Conservation (phyloP, 768 basidiomycete species). For the Lyophyllum atratum region DNA sequence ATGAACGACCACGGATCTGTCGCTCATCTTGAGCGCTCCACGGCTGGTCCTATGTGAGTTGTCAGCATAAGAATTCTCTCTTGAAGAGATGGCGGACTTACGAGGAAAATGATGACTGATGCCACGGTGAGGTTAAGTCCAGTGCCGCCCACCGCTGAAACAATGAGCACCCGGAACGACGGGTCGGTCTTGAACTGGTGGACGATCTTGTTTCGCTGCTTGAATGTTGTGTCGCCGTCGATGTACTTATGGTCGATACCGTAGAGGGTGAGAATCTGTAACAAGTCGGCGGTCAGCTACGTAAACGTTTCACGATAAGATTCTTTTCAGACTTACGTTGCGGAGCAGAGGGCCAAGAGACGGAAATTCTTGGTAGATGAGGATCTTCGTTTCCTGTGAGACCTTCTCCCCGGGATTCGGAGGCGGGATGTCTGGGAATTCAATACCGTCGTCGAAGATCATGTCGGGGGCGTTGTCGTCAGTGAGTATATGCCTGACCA, state of each 20-base stretch:
- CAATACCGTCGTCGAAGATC: background rate
- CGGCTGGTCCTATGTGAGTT: conserved; percentile 12
- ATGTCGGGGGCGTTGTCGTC: background rate
- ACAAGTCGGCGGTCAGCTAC: background rate
- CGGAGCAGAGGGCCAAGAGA: background rate
- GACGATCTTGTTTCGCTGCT: conserved; percentile 10
- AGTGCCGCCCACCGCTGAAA: conserved; percentile 23
- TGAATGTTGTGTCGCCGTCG: conserved; percentile 12
- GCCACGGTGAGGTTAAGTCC: conserved; percentile 24
- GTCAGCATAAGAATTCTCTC: background rate
- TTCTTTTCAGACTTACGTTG: background rate
- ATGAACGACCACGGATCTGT: conserved; percentile 11
- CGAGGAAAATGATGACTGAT: conserved; percentile 19
- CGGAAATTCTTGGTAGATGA: background rate
- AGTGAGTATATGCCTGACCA: background rate
- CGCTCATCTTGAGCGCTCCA: conserved; percentile 18
- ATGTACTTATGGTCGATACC: conserved; percentile 8
- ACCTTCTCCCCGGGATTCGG: background rate
- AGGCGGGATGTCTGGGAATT: background rate
- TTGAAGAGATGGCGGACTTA: conserved; percentile 7
- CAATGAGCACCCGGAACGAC: conserved; percentile 16
- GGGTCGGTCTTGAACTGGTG: conserved; percentile 10
- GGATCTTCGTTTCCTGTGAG: background rate
- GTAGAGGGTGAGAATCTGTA: conserved; percentile 10
- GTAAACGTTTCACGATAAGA: background rate